Evolutionary conservation across 805 yeast species (phyloP), one percentile per base, ranked within the genome.

Genomic region (Schizosaccharomyces octosporus): DNA sequence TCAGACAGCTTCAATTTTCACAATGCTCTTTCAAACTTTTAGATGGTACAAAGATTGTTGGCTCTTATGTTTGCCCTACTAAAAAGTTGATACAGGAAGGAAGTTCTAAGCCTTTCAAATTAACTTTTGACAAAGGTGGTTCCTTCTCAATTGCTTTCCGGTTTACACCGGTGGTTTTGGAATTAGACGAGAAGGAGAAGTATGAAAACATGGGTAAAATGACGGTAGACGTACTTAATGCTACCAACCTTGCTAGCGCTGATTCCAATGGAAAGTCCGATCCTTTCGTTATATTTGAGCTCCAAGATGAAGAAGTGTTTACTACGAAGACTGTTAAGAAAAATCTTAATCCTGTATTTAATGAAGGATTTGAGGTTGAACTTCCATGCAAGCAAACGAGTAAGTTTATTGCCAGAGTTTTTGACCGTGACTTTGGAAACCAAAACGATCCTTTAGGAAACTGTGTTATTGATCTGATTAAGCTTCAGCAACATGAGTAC

Each of bases 361-460:
- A 89, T 69, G 96, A 88, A 74, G 69, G 72, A 19, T 78, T 81
- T 55, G 71, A 76, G 15, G 74, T 82, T 48, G 78, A 77, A 43
- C 74, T 88, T 31, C 68, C 75, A 29, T 83, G 84, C 70, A 79
- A 87, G 69, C 80, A 77, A 62, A 81, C 80, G 67, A 80, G 85
- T 11, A 70, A 71, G 3, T 69, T 89, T 61, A 74, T 73, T 62
- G 75, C 86, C 62, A 79, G 76, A 62, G 80, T 85, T 17, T 77
- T 69, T 68, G 99, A 93, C 70, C 90, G 97, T 96, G 99, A 93
- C 72, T 80, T 90, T 65, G 95, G 95, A 66, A 87, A 82, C 63
- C 80, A 79, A 63, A 90, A 93, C 71, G 99, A 93, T 71, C 74
- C 76, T 64, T 76, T 93, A 62, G 95, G 97, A 62, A 75, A 74